Evolutionary conservation across 352 stramenopile species (phyloP).

Genomic region (Albugo laibachii): DNA sequence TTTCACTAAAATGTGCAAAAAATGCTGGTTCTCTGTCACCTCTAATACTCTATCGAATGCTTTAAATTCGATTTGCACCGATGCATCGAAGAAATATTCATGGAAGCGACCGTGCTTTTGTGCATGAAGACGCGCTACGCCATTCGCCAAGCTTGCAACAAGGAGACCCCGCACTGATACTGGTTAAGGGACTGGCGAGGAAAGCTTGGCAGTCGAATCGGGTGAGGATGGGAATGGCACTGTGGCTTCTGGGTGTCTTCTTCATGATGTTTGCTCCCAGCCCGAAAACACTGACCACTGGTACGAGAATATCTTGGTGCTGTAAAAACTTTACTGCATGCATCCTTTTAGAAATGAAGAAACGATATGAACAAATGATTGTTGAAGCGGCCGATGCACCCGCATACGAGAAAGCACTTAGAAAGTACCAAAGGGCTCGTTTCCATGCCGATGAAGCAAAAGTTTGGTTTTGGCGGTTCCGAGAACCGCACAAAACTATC

Average conservation of each 20-base stretch:
- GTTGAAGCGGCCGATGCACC: conserved; percentile 56
- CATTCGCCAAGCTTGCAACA: neutral
- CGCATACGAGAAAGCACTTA: conserved; percentile 52
- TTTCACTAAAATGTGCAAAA: too few species aligned
- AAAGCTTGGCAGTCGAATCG: conserved; percentile 32
- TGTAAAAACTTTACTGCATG: neutral
- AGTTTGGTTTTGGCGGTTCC: conserved; percentile 76
- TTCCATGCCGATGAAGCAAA: conserved; percentile 41
- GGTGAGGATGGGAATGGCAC: conserved; percentile 32
- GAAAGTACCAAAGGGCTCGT: conserved; percentile 27
- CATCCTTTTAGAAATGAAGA: conserved; percentile 23
- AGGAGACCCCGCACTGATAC: conserved; percentile 23
- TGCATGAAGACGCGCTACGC: too few species aligned
- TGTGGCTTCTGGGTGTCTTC: conserved; percentile 64
- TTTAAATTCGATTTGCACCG: too few species aligned
- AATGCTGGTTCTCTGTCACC: too few species aligned
- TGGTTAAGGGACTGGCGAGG: conserved; percentile 30
- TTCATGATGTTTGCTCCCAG: conserved; percentile 63
- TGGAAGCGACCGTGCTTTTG: too few species aligned
- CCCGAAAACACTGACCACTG: conserved; percentile 28
- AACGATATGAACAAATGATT: conserved; percentile 55
- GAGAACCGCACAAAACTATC: conserved; percentile 40
- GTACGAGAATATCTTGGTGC: neutral
- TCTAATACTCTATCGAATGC: too few species aligned
- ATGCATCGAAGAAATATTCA: too few species aligned